A percentile compares a stretch with the other conserved stretches of the same genome.
Evolutionary conservation across 2,329 filamentous ascomycete genomes (phyloP).

Genomic region (Lachnellula arida): DNA sequence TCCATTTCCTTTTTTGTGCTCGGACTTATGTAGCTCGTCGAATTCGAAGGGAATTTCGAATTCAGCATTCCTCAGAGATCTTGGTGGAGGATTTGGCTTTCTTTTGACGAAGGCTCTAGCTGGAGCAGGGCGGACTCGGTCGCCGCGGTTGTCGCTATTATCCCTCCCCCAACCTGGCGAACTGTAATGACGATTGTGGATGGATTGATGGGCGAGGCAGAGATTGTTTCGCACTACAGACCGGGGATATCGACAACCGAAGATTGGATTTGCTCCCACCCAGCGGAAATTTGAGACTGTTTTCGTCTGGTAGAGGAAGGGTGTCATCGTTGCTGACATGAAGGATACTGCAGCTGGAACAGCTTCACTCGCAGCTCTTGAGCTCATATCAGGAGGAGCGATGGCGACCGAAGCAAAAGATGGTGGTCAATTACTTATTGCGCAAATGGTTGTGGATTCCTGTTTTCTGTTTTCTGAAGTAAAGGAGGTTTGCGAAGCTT

Average conservation of each 20-base stretch:
- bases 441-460: neutral
- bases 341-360: conserved; percentile 5
- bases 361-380: conserved; percentile 6
- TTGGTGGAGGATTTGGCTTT: neutral
- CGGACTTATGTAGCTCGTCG: neutral
- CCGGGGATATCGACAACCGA: conserved; percentile 9
- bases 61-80: no score
- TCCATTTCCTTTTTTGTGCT: neutral
- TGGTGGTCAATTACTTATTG: neutral
- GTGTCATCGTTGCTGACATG: conserved; percentile 43
- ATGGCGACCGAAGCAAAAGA: neutral
- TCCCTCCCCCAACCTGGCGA: neutral
- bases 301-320: conserved; percentile 69
- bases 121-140: neutral
- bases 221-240: neutral
- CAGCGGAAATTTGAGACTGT: conserved; percentile 42
- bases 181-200: neutral
- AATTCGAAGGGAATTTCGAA: conserved; percentile 1
- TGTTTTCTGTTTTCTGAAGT: neutral
- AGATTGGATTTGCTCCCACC: conserved; percentile 30
- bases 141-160: no score
- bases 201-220: neutral
- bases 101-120: neutral
- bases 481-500: neutral
- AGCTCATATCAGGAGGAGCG: conserved; percentile 6